phyloP scores from a whole-genome alignment of 2,329 filamentous ascomycete genomes.

The Phialophora tarda region DNA sequence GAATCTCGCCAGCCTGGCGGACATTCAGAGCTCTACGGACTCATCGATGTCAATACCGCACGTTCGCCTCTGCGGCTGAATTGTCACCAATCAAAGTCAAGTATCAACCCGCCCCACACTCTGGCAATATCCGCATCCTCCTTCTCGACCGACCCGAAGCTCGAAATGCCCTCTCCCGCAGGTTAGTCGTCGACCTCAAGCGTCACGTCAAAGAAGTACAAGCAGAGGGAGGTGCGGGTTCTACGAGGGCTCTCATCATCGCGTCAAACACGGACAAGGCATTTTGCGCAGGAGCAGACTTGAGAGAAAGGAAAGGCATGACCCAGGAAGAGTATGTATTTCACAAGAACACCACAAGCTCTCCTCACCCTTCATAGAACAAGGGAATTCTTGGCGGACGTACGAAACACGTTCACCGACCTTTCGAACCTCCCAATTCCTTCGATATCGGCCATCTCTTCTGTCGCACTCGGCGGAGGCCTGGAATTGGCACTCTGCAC shows the following conservation, averaged over 20 bases:
- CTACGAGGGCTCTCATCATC: conserved; percentile 80
- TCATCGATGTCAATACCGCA: conserved; percentile 12
- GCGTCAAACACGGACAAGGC: conserved; percentile 82
- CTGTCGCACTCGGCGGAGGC: conserved; percentile 86
- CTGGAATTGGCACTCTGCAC: conserved; percentile 91
- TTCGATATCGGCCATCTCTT: conserved; percentile 86
- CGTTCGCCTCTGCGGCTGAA: conserved; percentile 29
- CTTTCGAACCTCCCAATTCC: conserved; percentile 81
- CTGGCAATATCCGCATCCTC: conserved; percentile 84
- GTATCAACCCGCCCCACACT: conserved; percentile 75
- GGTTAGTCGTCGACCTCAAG: conserved; percentile 73
- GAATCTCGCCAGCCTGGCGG: conserved; percentile 22
- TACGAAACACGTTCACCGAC: conserved; percentile 75
- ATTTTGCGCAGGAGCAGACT: conserved; percentile 93
- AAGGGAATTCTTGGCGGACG: conserved; percentile 73
- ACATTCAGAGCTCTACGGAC: conserved; percentile 3
- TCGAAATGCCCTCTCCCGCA: conserved; percentile 87
- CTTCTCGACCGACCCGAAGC: conserved; percentile 83
- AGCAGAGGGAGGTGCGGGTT: conserved; percentile 59
- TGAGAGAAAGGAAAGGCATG: conserved; percentile 85
- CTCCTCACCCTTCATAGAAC: conserved; percentile 62
- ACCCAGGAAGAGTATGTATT: conserved; percentile 72
- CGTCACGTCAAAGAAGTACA: conserved; percentile 75
- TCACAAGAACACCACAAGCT: conserved; percentile 4
- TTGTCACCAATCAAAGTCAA: conserved; percentile 65